Conservation (phyloP, 106 monocot genomes). For the Chionographis japonica region DNA sequence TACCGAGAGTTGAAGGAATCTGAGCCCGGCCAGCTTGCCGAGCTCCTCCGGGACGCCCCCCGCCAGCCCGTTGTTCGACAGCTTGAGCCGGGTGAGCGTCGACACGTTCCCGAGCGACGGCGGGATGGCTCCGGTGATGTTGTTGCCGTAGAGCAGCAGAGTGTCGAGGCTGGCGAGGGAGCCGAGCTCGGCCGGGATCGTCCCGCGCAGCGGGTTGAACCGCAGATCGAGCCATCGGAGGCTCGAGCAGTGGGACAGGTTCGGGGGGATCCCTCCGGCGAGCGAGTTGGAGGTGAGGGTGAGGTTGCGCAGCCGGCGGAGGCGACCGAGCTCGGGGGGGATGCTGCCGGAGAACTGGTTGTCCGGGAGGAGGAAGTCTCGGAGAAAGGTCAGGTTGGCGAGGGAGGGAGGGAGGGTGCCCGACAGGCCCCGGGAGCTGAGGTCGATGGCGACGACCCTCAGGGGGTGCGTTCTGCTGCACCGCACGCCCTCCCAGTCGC, state of each 20-base stretch:
- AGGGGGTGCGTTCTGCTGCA: not conserved
- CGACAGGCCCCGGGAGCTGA: not conserved
- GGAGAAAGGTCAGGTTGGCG: constrained; percentile 10
- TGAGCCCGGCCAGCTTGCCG: not conserved
- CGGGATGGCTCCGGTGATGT: too few relatives aligned
- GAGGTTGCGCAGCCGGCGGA: not conserved
- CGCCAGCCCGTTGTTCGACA: not conserved
- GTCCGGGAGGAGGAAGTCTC: not conserved
- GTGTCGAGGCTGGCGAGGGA: not conserved
- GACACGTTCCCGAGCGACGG: too few relatives aligned
- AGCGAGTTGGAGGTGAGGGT: constrained; percentile 1
- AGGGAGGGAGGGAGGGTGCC: constrained; percentile 5
- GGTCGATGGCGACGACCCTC: not conserved
- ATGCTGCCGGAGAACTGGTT: not conserved
- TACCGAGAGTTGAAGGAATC: not conserved
- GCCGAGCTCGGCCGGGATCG: not conserved
- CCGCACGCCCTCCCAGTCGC: not conserved
- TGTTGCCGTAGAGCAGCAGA: too few relatives aligned
- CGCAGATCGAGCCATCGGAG: not conserved
- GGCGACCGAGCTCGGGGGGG: not conserved
- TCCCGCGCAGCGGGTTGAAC: not conserved
- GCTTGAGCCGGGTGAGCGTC: too few relatives aligned
- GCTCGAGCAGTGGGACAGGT: not conserved
- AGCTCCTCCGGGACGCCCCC: not conserved
- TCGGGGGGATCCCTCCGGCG: not conserved